Base-by-base conservation (phyloP, 1,284 basidiomycete genomes). In the Leccinum solheimii region DNA sequence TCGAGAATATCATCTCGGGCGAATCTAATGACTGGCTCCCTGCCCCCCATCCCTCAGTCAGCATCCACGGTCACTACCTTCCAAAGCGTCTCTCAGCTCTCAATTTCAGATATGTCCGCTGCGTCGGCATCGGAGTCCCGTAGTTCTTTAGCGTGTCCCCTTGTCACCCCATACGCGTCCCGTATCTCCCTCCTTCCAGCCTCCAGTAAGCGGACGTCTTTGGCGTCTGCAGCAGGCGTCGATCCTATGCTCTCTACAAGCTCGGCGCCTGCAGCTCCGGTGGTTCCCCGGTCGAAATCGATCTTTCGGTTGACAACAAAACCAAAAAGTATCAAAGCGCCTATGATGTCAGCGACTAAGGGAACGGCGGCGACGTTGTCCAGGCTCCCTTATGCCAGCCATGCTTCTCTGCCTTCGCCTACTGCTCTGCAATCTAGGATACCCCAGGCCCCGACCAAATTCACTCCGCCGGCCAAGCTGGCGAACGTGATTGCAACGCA, bases 21-120 rank as follows among this genome's bases (percentile, higher is more conserved):
- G 2, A 73, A 64, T 19, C 2, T 63, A 1, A 5, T 62, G 2
- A 57, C 64, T 36, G 4, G 53, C 2, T 8, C 45, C 0, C 43
- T 72, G n/a, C 72, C 74, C 9, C 70, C 74, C 1, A 69, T 75
- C 5, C 74, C 71, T 23, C 70, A 72, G 34, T 75, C 71, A 9
- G 72, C 73, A 5, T 74, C 64, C 5, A 64, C 70, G 7, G 36
- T 72, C 36, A 65, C 63, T 0, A 64, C 74, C 1, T 75, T 75
- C 34, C 58, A 58, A 26, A 74, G 56, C 23, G 23, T 52, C 1
- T 75, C 71, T 0, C 66, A 64, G 27, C 32, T 72, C n/a, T 75
- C 71, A 2, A 38, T 75, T 10, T 61, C 66, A 0, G 64, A 72
- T 4, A 0, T 48, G 0, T 52, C 57, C 2, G 26, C 26, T 2